Conservation (phyloP, 371 early-diverging fungal genomes). For the Mucor velutinosus region DNA sequence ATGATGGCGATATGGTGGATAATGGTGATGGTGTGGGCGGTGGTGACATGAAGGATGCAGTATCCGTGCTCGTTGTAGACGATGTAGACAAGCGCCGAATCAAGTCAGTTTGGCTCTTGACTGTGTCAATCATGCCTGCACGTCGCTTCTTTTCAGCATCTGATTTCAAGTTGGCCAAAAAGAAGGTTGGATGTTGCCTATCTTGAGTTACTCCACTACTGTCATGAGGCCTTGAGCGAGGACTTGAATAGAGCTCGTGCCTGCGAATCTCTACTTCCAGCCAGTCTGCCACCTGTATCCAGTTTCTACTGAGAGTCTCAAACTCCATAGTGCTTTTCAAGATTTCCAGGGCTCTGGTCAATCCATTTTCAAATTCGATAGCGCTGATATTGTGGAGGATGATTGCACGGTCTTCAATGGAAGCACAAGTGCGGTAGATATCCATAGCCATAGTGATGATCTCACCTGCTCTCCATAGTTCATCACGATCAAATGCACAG, state of each 20-base stretch:
- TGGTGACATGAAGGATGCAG: not conserved
- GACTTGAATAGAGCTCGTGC: conserved; percentile 28
- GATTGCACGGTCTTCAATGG: conserved; percentile 24
- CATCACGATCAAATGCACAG: conserved; percentile 52
- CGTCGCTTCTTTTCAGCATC: conserved; percentile 18
- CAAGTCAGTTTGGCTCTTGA: conserved; percentile 7
- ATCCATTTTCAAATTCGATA: conserved; percentile 33
- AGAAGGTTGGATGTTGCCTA: conserved; percentile 15
- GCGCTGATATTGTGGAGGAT: conserved; percentile 28
- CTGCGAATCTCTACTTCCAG: conserved; percentile 43
- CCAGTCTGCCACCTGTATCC: conserved; percentile 48
- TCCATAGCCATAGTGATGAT: conserved; percentile 43
- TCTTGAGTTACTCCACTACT: not conserved
- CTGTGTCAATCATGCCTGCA: conserved; percentile 9
- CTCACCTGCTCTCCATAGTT: conserved; percentile 46
- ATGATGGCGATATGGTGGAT: not conserved
- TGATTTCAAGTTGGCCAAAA: conserved; percentile 22
- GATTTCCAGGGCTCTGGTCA: conserved; percentile 30
- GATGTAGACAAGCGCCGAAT: conserved; percentile 4
- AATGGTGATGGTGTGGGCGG: not conserved
- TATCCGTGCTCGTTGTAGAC: not conserved
- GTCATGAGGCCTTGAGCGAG: not conserved
- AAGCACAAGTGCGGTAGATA: conserved; percentile 35
- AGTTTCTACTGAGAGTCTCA: conserved; percentile 28
- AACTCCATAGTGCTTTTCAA: conserved; percentile 36